Percentiles rank a stretch among this genome's conserved stretches.
phyloP scores from a whole-genome alignment of 2,329 filamentous ascomycete species.

The Orbilia quercus region DNA sequence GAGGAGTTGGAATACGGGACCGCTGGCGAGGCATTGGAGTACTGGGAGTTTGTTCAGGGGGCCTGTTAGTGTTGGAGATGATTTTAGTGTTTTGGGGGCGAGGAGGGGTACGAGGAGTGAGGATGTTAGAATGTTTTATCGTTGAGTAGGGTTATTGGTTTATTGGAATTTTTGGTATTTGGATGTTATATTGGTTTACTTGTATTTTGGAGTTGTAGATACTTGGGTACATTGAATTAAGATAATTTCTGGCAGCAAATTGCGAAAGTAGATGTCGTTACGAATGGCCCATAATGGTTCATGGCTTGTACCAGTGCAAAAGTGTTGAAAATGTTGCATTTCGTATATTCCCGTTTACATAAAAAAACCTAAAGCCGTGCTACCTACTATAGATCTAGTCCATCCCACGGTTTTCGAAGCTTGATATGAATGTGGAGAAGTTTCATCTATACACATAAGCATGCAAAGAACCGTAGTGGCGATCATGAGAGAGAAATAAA shows the following conservation, averaged over 20 bases:
- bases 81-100: not conserved
- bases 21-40: slow-evolving; percentile 6
- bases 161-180: no score
- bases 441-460: slow-evolving; percentile 36
- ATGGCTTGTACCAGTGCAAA: no score
- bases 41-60: not conserved
- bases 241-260: no score
- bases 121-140: slow-evolving; percentile 9
- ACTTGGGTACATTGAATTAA: no score
- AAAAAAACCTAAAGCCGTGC: no score
- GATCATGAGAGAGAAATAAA: not conserved
- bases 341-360: not conserved
- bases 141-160: not conserved
- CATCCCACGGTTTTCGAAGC: not conserved
- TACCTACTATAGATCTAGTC: not conserved
- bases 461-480: no score
- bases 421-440: slow-evolving; percentile 28
- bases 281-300: no score
- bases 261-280: no score
- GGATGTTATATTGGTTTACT: no score
- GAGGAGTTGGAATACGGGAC: not conserved
- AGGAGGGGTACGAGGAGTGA: slow-evolving; percentile 22
- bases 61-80: not conserved
- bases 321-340: slow-evolving; percentile 25
- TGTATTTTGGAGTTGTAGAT: no score